Conservation (phyloP, 225 moss, liverwort and hornwort species). For the Marchantia polymorpha region DNA sequence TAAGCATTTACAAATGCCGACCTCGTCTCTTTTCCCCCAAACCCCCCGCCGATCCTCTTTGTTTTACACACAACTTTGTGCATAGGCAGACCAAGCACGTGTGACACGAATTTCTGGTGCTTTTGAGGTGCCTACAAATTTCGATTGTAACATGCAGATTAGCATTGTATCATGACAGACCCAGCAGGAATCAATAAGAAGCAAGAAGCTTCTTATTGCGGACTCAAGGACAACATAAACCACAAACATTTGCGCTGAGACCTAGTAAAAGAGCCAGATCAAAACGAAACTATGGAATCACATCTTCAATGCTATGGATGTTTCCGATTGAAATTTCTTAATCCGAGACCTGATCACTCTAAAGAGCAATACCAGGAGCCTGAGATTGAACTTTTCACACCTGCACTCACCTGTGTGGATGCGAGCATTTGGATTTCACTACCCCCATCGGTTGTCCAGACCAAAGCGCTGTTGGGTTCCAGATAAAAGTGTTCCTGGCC, state of each 20-base stretch:
- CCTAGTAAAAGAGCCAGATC: not conserved
- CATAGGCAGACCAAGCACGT: constrained; percentile 83
- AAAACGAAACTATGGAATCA: too few species aligned
- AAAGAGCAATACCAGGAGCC: too few species aligned
- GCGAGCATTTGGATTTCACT: constrained; percentile 88
- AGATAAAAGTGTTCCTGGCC: constrained; percentile 98
- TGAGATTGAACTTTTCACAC: not conserved
- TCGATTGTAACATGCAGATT: too few species aligned
- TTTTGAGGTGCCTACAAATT: constrained; percentile 75
- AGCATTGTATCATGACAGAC: too few species aligned
- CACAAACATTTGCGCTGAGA: not conserved
- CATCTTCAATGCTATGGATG: not conserved
- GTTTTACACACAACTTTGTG: constrained; percentile 91
- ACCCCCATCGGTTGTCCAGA: constrained; percentile 83
- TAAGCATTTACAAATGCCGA: constrained; percentile 66
- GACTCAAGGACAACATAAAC: too few species aligned
- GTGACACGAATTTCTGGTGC: constrained; percentile 81
- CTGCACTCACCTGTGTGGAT: constrained; percentile 63
- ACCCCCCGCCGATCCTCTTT: constrained; percentile 95
- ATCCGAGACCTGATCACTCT: too few species aligned
- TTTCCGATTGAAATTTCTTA: too few species aligned
- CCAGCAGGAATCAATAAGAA: too few species aligned
- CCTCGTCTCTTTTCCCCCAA: constrained; percentile 94
- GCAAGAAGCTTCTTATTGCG: too few species aligned
- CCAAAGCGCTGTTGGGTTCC: constrained; percentile 74